Base-by-base conservation (phyloP, 2,329 filamentous ascomycete species). In the Colletotrichum caudatum region DNA sequence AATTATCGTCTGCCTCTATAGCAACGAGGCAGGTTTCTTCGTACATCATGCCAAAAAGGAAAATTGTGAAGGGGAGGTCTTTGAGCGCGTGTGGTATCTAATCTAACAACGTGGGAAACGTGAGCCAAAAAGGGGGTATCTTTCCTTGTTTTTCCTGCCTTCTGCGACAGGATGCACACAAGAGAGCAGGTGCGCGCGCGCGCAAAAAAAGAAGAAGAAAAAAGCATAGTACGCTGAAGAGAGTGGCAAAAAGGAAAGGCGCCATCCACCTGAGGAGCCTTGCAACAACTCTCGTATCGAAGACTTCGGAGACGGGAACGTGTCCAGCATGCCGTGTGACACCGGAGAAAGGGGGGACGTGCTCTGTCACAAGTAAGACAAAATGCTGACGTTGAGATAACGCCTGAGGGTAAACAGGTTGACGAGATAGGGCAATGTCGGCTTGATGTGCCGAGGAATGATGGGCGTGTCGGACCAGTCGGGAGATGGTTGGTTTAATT, bases 121-220 rank as follows among this genome's bases (percentile, higher is more conserved):
- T 72, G 46, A 63, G 59, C 50, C 35, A 72, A 50, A 41, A 57
- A 46, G 20, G 39, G 71, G 71, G 71, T 73, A 73, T 73, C 71
- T 64, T 68, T 66, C 46, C 58, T 39, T 41, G 29, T 66, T n/a
- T 62, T 57, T 37, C 44, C 33, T 37, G 53, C 65, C 29, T 64
- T 73, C 41, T 51, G 69, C 68, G 50, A 50, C 39, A 33, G 35
- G 3, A 48, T 51, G 59, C 50, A n/a, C 48, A 12, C 48, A 26
- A 69, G 18, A 63, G 20, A 33, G 14, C 51, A 58, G 12, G 20
- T 60, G n/a, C 54, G 48, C 5, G 37, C 35, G 53, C 16, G 26
- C n/a, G 35, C 26, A 37, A 54, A 54, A 39, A 33, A 14, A 60
- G 53, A 54, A 37, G 14, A 4, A 33, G 53, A 20, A 14, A 44